phyloP scores from a whole-genome alignment of 352 stramenopile species.

The Thraustochytrium sp. region DNA sequence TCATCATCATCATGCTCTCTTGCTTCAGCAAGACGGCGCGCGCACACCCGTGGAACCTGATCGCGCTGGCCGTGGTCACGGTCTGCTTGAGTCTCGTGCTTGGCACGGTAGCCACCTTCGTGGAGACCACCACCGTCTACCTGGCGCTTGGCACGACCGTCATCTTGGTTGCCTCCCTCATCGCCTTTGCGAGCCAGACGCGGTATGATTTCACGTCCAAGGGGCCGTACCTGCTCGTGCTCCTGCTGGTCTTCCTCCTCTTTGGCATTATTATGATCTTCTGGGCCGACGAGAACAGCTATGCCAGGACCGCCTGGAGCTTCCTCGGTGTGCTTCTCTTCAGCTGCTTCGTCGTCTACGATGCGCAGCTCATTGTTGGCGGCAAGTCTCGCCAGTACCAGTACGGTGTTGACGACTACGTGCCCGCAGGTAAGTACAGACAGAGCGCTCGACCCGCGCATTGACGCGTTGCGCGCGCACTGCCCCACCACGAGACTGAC shows the following conservation, averaged over 20 bases:
- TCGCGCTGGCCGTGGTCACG: background rate
- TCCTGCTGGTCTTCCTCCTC: background rate
- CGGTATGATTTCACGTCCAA: conserved; percentile 6
- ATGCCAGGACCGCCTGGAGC: no score
- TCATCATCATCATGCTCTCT: background rate
- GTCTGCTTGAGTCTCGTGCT: background rate
- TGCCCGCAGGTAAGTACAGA: background rate
- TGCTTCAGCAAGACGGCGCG: background rate
- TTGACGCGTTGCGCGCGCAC: background rate
- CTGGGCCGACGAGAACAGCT: background rate
- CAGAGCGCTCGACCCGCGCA: background rate
- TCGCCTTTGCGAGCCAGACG: background rate
- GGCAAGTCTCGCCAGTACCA: conserved; percentile 11
- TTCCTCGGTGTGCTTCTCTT: conserved; percentile 37
- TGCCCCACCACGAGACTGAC: background rate
- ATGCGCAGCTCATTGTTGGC: conserved; percentile 42
- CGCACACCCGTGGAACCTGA: background rate
- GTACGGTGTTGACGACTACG: conserved; percentile 19
- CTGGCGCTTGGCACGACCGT: background rate
- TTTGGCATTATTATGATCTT: conserved; percentile 32
- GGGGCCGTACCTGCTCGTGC: conserved; percentile 24
- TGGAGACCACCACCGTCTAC: background rate
- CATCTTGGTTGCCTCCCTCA: background rate
- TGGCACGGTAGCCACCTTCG: background rate
- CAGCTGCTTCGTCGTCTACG: conserved; percentile 37